A percentile compares a stretch with the other conserved stretches of the same genome.
Conservation (phyloP, 257 asterid species). For the Nicotiana sylvestris region DNA sequence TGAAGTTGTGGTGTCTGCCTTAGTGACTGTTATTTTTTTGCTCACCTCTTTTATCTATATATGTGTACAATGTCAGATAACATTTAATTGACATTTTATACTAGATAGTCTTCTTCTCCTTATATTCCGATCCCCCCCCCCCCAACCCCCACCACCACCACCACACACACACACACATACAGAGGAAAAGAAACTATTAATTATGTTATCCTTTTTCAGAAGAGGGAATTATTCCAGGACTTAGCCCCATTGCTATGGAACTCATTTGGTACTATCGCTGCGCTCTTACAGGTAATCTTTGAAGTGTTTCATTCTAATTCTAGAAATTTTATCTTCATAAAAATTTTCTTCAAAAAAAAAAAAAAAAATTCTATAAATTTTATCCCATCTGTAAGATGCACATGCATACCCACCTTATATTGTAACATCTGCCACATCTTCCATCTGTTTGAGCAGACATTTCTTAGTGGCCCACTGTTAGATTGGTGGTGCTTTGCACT, state of each 20-base stretch:
- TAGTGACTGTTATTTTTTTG: not conserved
- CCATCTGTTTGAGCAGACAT: not conserved
- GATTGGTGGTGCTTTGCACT: not conserved
- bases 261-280: constrained; percentile 88
- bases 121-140: not conserved
- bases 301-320: not conserved
- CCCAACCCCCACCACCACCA: not conserved
- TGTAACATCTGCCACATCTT: not conserved
- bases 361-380: not conserved
- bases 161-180: too few relatives aligned
- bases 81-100: not conserved
- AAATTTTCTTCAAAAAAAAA: too few relatives aligned
- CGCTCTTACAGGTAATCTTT: constrained; percentile 79
- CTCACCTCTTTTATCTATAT: not conserved
- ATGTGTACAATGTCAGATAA: not conserved
- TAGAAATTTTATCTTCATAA: not conserved
- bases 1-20: not conserved
- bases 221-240: constrained; percentile 84
- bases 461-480: not conserved
- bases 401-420: not conserved
- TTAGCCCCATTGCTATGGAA: constrained; percentile 95
- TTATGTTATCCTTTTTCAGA: constrained; percentile 38
- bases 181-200: not conserved
- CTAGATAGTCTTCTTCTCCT: not conserved
- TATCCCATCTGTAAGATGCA: not conserved